These are phyloP conservation scores for Quercus wislizeni DNA, from an alignment of 306 rosid genomes.

Conservation along the genomic window DNA sequence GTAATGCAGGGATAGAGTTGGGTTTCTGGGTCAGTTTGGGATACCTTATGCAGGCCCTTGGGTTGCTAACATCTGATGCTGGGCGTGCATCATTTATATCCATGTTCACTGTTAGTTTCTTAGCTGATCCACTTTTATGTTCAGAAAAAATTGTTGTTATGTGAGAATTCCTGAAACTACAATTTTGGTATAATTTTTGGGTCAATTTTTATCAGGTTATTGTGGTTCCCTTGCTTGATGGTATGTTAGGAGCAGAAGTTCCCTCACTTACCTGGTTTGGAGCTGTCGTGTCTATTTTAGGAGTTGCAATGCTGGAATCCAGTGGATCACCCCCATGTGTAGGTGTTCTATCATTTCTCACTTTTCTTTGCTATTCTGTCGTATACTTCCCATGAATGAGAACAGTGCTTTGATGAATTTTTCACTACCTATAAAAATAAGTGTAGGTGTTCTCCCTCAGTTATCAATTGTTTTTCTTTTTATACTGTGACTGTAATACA, in stretches of 20 bases:
- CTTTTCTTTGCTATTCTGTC: no score
- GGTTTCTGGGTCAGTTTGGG: slow-evolving; percentile 84
- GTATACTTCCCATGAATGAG: no score
- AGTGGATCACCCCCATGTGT: slow-evolving; percentile 78
- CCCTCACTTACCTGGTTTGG: slow-evolving; percentile 80
- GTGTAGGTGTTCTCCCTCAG: slow-evolving; percentile 32
- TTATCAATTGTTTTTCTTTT: background rate
- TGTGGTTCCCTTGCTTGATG: slow-evolving; percentile 84
- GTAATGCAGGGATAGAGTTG: slow-evolving; percentile 76
- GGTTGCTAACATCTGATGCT: slow-evolving; percentile 75
- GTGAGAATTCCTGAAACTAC: slow-evolving; percentile 28
- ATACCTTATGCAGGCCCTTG: slow-evolving; percentile 74
- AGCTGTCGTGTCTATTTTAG: slow-evolving; percentile 55
- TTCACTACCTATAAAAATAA: no score
- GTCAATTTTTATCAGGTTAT: slow-evolving; percentile 45
- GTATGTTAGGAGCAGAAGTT: slow-evolving; percentile 59
- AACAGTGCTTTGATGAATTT: no score
- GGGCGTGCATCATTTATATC: slow-evolving; percentile 71
- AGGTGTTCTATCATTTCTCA: slow-evolving; percentile 6
- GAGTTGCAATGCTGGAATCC: slow-evolving; percentile 77
- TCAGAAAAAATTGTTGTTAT: slow-evolving; percentile 1
- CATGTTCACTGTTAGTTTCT: slow-evolving; percentile 56
- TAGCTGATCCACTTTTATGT: background rate
- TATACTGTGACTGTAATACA: background rate
- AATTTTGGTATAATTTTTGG: slow-evolving; percentile 18